Evolutionary conservation across 495 filamentous ascomycete species (phyloP), one percentile per base, ranked within the genome.

Genomic region (Chaetomium fimeti): DNA sequence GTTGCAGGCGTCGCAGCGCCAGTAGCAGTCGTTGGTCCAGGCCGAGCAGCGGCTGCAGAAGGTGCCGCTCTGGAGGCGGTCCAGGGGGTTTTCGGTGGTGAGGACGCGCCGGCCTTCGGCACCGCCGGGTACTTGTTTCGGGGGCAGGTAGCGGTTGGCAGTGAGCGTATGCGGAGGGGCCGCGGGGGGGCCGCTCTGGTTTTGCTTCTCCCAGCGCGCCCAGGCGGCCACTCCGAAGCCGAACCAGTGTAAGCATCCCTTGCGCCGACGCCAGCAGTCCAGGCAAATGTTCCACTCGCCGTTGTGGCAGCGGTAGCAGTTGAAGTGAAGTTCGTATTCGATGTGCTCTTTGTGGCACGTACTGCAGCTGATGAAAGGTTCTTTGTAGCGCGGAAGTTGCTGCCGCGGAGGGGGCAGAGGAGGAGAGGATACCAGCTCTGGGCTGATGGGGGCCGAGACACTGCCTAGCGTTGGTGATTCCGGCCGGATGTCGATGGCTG

Each of bases 1-100:
- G 68, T 96, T 95, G 75, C 92, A 97, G 43, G 79, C 67, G 60
- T 85, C 84, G 74, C 92, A 97, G 63, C 88, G 84, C 92, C 91
- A 97, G 71, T 88, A 92, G 71, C 88, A 91, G 25, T 87, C 82
- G 64, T 94, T 91, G 0, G 90, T 80, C 74, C 83, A 87, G 0
- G 83, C 79, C n/a, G 79, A 75, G 69, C 92, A 97, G 47, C 83
- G 81, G 28, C 85, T 83, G 75, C 92, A 97, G 74, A 97, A 96
- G 25, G 87, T 82, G n/a, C 92, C 92, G 52, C 81, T 84, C 72
- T 91, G 83, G n/a, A 95, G 76, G 20, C 90, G 79, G 40, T 78
- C 79, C 9, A 80, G 71, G 0, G 90, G 89, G 69, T 90, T 83
- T 61, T 89, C 86, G 15, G 76, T 85, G 0, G 86, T 89, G 22